Base-by-base conservation (phyloP, 192 early-diverging fungal genomes). In the Chytriomyces confervae region DNA sequence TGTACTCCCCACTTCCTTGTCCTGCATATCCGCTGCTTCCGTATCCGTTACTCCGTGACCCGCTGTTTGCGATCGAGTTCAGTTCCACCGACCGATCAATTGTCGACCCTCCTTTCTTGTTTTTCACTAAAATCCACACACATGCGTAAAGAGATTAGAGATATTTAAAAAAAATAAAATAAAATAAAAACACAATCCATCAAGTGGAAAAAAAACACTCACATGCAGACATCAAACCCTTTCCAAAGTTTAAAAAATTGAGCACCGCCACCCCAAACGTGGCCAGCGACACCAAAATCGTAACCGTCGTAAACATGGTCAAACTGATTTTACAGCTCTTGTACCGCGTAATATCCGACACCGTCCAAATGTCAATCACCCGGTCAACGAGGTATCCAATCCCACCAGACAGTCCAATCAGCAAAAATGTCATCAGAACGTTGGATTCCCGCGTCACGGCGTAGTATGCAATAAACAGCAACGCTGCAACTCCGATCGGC, bases 381-480 rank as follows among this genome's bases (percentile, higher is more conserved):
- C 92, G 92, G 66, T 89, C 86, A 24, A 91, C 80, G 62, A 93
- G 87, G 81, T 93, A 95, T 20, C 86, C 91, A 45, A 91, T 88
- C 3, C 83, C 91, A 27, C 84, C 88, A 13, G 84, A 73, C 63
- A 92, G 81, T 8, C 91, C 89, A 20, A 87, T 66, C 53, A 93
- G 85, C 46, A 91, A 90, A 16, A 83, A 44, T 0, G 81, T 79
- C 82, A 94, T 92, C 68, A 92, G 79, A 48, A 81, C 44, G 8
- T 86, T 81, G 72, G 83, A 91, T 76, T 94, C 93, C 53, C 86
- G 81, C 7, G 66, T 77, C 50, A 86, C 91, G 8, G 91, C 91
- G 57, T 88, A 91, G 57, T 91, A 89, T 16, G 91, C 90, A 36
- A 93, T 72, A 23, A 91, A 75, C 10, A 94, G 82, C 20, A 93